Conservation (phyloP, 2,329 filamentous ascomycete genomes). For the Grosmannia penicillata region DNA sequence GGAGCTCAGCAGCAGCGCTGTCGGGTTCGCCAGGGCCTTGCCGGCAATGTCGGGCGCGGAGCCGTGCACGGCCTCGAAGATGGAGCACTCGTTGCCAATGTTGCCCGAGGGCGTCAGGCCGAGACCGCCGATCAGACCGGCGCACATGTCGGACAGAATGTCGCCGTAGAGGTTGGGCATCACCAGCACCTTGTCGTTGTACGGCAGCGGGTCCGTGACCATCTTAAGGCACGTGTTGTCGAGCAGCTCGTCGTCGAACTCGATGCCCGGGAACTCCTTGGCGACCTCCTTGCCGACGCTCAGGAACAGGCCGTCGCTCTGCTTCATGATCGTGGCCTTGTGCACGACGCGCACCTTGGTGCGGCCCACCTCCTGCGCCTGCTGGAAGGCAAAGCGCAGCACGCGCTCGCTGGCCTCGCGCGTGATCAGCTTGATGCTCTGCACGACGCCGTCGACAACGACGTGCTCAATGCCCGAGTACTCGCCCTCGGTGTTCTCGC, state of each 20-base stretch:
- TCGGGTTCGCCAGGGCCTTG: conserved; percentile 92
- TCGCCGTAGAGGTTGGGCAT: conserved; percentile 98
- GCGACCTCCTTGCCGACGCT: conserved; percentile 70
- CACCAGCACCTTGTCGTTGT: conserved; percentile 98
- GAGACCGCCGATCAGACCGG: conserved; percentile 92
- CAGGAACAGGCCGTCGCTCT: conserved; percentile 97
- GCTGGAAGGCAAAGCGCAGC: conserved; percentile 94
- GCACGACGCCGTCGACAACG: conserved; percentile 92
- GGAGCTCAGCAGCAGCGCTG: conserved; percentile 82
- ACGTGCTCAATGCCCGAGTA: conserved; percentile 99
- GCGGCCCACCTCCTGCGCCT: conserved; percentile 83
- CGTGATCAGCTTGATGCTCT: conserved; percentile 99
- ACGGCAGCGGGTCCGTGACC: conserved; percentile 86
- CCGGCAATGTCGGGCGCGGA: conserved; percentile 51
- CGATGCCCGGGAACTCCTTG: conserved; percentile 90
- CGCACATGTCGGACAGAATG: conserved; percentile 99
- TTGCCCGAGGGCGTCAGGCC: conserved; percentile 95
- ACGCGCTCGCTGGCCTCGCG: conserved; percentile 88
- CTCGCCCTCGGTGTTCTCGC: conserved; percentile 99
- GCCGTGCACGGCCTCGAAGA: conserved; percentile 96
- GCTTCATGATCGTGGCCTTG: conserved; percentile 99
- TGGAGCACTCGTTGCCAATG: conserved; percentile 97
- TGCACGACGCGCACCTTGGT: conserved; percentile 96
- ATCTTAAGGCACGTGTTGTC: conserved; percentile 99
- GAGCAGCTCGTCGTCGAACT: conserved; percentile 94